A percentile compares a stretch with the other conserved stretches of the same genome.
phyloP scores from a whole-genome alignment of 129 eudicot genomes.

The Glebionis coronaria region DNA sequence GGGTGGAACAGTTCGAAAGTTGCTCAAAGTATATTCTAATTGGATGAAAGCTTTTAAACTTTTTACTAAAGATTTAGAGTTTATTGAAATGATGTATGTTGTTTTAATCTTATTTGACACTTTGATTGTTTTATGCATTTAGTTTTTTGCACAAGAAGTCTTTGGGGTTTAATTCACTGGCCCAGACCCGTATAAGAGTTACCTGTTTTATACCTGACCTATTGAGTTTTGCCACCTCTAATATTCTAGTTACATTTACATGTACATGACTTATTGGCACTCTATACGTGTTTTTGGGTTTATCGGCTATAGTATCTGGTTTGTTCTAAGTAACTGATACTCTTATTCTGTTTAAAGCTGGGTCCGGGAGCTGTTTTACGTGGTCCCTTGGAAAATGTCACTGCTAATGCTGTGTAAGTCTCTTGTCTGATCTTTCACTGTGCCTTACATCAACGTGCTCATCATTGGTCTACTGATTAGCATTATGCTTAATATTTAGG shows the following conservation, averaged over 20 bases:
- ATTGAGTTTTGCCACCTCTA: not conserved
- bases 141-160: not conserved
- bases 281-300: constrained; percentile 11
- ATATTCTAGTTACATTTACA: constrained; percentile 9
- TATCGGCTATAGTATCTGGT: not conserved
- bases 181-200: not conserved
- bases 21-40: not conserved
- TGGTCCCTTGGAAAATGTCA: constrained; percentile 67
- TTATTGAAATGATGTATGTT: not conserved
- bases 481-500: constrained; percentile 39
- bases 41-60: not conserved
- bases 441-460: constrained; percentile 10
- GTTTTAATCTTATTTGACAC: constrained; percentile 4
- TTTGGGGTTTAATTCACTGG: not conserved
- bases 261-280: constrained; percentile 11
- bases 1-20: not conserved
- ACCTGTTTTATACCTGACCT: not conserved
- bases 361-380: constrained; percentile 97
- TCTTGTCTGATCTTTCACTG: constrained; percentile 19
- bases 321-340: constrained; percentile 12
- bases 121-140: not conserved
- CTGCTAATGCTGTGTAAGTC: constrained; percentile 69
- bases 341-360: constrained; percentile 47
- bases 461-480: not conserved
- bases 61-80: not conserved